A percentile compares a stretch with the other conserved stretches of the same genome.
Conservation (phyloP, 495 filamentous ascomycete species). For the Apodospora peruviana region DNA sequence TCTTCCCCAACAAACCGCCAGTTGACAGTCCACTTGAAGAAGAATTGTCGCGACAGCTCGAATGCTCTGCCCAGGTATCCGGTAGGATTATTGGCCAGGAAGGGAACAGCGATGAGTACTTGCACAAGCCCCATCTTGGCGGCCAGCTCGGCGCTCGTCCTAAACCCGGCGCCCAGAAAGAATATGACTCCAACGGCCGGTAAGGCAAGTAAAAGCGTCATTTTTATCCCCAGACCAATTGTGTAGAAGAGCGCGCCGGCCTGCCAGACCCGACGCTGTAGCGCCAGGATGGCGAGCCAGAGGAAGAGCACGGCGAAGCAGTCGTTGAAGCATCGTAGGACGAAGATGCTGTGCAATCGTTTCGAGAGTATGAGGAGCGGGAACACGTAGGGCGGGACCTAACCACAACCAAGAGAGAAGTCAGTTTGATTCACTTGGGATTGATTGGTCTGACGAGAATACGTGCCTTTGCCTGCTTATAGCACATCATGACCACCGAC, state of each 20-base stretch:
- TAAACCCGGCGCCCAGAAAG: constrained; percentile 62
- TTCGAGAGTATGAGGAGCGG: constrained; percentile 86
- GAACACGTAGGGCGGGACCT: constrained; percentile 85
- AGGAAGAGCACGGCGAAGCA: constrained; percentile 76
- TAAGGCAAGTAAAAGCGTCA: constrained; percentile 77
- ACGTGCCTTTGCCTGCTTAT: constrained; percentile 62
- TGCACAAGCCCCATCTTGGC: constrained; percentile 69
- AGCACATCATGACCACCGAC: constrained; percentile 73
- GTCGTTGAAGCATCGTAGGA: constrained; percentile 94
- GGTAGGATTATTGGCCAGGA: constrained; percentile 57
- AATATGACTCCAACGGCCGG: constrained; percentile 72
- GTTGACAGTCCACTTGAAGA: constrained; percentile 98
- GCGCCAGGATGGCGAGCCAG: constrained; percentile 71
- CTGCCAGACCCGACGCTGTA: constrained; percentile 67
- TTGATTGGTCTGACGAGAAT: not conserved
- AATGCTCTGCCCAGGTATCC: constrained; percentile 81
- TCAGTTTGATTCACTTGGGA: not conserved
- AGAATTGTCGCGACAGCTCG: constrained; percentile 80
- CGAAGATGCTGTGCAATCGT: constrained; percentile 85
- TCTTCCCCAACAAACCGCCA: constrained; percentile 90
- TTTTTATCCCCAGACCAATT: constrained; percentile 80
- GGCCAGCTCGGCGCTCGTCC: constrained; percentile 57
- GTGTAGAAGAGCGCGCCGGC: constrained; percentile 68
- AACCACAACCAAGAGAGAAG: not conserved
- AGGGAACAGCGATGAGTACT: constrained; percentile 70